These are phyloP conservation scores for Truncatella angustata DNA, from an alignment of 2,329 filamentous ascomycete species.

Conservation along the genomic window DNA sequence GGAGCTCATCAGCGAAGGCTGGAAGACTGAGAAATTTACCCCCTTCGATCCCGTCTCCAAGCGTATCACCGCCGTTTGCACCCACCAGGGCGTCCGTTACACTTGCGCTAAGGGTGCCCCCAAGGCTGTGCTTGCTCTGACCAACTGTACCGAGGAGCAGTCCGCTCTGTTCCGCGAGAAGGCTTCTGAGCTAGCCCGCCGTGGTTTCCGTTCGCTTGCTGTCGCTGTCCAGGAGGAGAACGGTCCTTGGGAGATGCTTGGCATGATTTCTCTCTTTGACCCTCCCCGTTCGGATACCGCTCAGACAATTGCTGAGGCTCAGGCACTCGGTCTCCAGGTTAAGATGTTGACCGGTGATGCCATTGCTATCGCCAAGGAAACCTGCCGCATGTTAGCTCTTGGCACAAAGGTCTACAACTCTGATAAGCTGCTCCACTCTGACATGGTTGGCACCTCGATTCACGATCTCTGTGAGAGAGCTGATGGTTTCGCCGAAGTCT, in stretches of 20 bases:
- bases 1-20: slow-evolving; percentile 70
- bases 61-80: slow-evolving; percentile 67
- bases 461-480: slow-evolving; percentile 73
- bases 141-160: slow-evolving; percentile 63
- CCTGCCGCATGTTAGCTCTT: slow-evolving; percentile 72
- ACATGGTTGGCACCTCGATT: slow-evolving; percentile 65
- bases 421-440: slow-evolving; percentile 68
- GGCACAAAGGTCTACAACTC: slow-evolving; percentile 76
- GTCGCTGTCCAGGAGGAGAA: slow-evolving; percentile 72
- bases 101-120: slow-evolving; percentile 71
- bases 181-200: slow-evolving; percentile 68
- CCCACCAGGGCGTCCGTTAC: slow-evolving; percentile 66
- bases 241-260: slow-evolving; percentile 68
- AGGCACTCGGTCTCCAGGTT: slow-evolving; percentile 69
- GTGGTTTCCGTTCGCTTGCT: slow-evolving; percentile 75
- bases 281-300: slow-evolving; percentile 72
- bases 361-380: slow-evolving; percentile 73
- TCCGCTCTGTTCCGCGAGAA: slow-evolving; percentile 66
- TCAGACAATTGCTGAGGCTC: slow-evolving; percentile 70
- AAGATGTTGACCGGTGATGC: slow-evolving; percentile 79
- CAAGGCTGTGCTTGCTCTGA: slow-evolving; percentile 68
- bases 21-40: slow-evolving; percentile 75
- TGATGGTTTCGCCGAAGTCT: slow-evolving; percentile 71
- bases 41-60: slow-evolving; percentile 78
- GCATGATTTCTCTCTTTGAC: slow-evolving; percentile 75